Base-by-base conservation (phyloP, 805 yeast species). In the Hanseniaspora osmophila region DNA sequence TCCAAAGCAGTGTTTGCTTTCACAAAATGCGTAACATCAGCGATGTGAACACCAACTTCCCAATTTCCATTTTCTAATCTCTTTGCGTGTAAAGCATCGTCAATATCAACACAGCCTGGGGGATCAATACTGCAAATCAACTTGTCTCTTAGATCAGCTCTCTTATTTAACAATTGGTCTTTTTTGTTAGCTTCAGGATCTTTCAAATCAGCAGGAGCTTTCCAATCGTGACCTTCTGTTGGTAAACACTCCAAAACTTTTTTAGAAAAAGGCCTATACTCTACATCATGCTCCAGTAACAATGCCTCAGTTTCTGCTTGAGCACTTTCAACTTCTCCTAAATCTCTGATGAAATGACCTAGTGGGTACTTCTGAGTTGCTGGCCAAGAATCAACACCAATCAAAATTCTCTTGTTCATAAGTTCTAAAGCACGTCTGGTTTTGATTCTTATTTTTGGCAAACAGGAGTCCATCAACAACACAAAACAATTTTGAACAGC, bases 21-120 rank as follows among this genome's bases (percentile, higher is more conserved):
- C 41, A 92, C 98, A 58, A 92, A 92, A 65, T 92, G 95, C 1
- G 97, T 85, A 30, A 92, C 99, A 65, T 92, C 99, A 10, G 99
- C 99, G 67, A 92, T 92, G 59, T 92, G 99, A 30, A 92, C 99
- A 58, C 99, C 99, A 47, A 92, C 95, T 61, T 92, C 95, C 69
- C 75, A 87, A 60, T 90, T 85, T 0, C 98, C 98, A 61, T 92
- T 92, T 1, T 95, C 87, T 43, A 92, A 70, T 45, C 61, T 60
- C 51, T 73, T 68, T 0, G 97, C 97, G 59, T 92, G 99, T 42
- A 92, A 69, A 1, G 99, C 98, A 68, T 92, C 96, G 68, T 92
- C 99, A 56, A 92, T 92, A 75, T 92, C 99, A 52, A 88, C 96
- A 77, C 97, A 90, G 30, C 83, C 81, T 2, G 96, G 96, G 10